These are phyloP conservation scores for Cyberlindnera mrakii DNA, from an alignment of 805 yeast genomes.

Conservation along the genomic window DNA sequence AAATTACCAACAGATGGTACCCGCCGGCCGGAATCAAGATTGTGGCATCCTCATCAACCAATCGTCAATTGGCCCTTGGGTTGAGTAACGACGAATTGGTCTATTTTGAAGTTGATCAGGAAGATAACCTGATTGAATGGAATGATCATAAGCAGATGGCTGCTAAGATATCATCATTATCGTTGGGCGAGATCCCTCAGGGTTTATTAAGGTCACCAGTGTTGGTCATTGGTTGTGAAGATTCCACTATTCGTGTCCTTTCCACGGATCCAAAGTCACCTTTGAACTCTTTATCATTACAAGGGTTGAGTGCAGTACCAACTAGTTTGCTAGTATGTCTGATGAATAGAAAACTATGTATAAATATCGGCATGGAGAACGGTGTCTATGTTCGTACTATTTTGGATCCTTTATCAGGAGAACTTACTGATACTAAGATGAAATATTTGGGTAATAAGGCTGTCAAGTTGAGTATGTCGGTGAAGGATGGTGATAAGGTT, in stretches of 20 bases:
- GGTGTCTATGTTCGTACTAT: constrained; percentile 70
- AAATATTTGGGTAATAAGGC: constrained; percentile 71
- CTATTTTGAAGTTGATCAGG: constrained; percentile 73
- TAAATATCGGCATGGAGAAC: constrained; percentile 78
- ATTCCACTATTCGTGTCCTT: constrained; percentile 61
- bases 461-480: constrained; percentile 35
- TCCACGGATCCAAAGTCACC: constrained; percentile 56
- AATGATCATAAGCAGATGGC: constrained; percentile 52
- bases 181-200: constrained; percentile 41
- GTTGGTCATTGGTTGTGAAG: constrained; percentile 67
- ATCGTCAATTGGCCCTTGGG: constrained; percentile 62
- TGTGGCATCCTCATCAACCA: constrained; percentile 52
- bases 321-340: constrained; percentile 31
- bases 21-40: constrained; percentile 76
- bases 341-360: constrained; percentile 24
- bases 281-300: constrained; percentile 56
- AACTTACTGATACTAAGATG: constrained; percentile 54
- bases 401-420: constrained; percentile 55
- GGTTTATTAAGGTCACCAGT: constrained; percentile 46
- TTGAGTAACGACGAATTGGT: constrained; percentile 69
- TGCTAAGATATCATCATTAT: constrained; percentile 40
- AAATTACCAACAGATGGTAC: constrained; percentile 52
- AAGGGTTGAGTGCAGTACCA: constrained; percentile 51
- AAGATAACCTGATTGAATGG: constrained; percentile 65
- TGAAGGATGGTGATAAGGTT: constrained; percentile 11